Percentiles rank a stretch among this genome's conserved stretches.
phyloP scores from a whole-genome alignment of 148 eudicot species.

The Vaccinium vitisidaea region DNA sequence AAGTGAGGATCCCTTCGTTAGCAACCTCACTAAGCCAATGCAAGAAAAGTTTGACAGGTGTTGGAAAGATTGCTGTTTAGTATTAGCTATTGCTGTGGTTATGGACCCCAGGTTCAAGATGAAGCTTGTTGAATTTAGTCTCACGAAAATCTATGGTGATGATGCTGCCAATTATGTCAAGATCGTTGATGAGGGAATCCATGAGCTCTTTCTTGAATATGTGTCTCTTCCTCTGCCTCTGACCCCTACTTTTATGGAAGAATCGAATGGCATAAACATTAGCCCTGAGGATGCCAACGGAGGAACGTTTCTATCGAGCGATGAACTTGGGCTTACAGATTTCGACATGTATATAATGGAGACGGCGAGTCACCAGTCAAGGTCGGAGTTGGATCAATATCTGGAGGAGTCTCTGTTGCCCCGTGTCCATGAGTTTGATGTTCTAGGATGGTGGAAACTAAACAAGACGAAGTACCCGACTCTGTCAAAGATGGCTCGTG shows the following conservation, averaged over 20 bases:
- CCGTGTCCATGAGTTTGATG: slow-evolving; percentile 78
- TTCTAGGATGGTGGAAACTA: slow-evolving; percentile 91
- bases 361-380: slow-evolving; percentile 66
- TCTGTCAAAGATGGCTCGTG: slow-evolving; percentile 92
- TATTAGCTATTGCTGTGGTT: slow-evolving; percentile 75
- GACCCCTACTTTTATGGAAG: slow-evolving; percentile 40
- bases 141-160: slow-evolving; percentile 67
- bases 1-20: slow-evolving; percentile 64
- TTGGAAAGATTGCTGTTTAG: slow-evolving; percentile 65
- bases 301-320: slow-evolving; percentile 30
- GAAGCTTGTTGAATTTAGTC: slow-evolving; percentile 95
- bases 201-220: slow-evolving; percentile 77
- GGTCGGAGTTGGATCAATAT: slow-evolving; percentile 86
- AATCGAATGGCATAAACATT: slow-evolving; percentile 28
- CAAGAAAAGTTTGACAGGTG: slow-evolving; percentile 70
- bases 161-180: slow-evolving; percentile 61
- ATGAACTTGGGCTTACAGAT: slow-evolving; percentile 64
- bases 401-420: slow-evolving; percentile 92
- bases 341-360: slow-evolving; percentile 88
- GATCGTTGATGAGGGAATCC: slow-evolving; percentile 76
- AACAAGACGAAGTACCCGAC: slow-evolving; percentile 85
- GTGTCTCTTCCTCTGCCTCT: slow-evolving; percentile 47
- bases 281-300: slow-evolving; percentile 48
- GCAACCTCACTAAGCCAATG: slow-evolving; percentile 51
- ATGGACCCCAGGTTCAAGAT: slow-evolving; percentile 93